phyloP scores from a whole-genome alignment of 1,284 basidiomycete genomes.

The Naganishia sp. region DNA sequence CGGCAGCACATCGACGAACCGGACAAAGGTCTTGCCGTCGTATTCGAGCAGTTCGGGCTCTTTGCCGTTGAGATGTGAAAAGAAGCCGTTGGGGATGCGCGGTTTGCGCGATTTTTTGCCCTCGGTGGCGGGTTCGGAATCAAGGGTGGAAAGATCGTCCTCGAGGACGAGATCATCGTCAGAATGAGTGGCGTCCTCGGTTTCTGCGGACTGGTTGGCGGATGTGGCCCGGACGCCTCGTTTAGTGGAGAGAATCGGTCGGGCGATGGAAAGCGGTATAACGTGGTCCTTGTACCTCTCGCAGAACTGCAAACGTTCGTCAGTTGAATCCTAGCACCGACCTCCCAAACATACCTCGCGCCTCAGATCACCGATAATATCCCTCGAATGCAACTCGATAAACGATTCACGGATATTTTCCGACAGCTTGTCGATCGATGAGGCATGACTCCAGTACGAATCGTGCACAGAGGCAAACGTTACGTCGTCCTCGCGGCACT shows the following conservation, averaged over 20 bases:
- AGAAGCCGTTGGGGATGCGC: conserved; percentile 14
- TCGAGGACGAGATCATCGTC: conserved; percentile 41
- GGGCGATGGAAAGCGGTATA: conserved; percentile 61
- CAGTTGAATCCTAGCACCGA: background rate
- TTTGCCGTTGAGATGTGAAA: conserved; percentile 14
- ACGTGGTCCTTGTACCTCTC: conserved; percentile 75
- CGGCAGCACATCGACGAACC: conserved; percentile 75
- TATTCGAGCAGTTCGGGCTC: conserved; percentile 35
- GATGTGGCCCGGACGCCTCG: conserved; percentile 10
- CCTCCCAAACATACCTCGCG: conserved; percentile 49
- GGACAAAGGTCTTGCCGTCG: conserved; percentile 62
- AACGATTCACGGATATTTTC: conserved; percentile 88
- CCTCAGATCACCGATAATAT: conserved; percentile 66
- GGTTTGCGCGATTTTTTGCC: conserved; percentile 25
- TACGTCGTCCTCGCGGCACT: conserved; percentile 71
- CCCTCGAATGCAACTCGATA: conserved; percentile 83
- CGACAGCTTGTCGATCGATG: conserved; percentile 85
- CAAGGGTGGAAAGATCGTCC: conserved; percentile 34
- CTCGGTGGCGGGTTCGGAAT: conserved; percentile 30
- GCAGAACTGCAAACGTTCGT: conserved; percentile 61
- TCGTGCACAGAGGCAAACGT: conserved; percentile 97
- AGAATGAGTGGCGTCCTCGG: conserved; percentile 27
- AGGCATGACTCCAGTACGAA: conserved; percentile 98
- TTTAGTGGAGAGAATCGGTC: conserved; percentile 30
- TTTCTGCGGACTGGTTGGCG: conserved; percentile 34